Base-by-base conservation (phyloP, 768 basidiomycete genomes). In the Tricholoma sp. region DNA sequence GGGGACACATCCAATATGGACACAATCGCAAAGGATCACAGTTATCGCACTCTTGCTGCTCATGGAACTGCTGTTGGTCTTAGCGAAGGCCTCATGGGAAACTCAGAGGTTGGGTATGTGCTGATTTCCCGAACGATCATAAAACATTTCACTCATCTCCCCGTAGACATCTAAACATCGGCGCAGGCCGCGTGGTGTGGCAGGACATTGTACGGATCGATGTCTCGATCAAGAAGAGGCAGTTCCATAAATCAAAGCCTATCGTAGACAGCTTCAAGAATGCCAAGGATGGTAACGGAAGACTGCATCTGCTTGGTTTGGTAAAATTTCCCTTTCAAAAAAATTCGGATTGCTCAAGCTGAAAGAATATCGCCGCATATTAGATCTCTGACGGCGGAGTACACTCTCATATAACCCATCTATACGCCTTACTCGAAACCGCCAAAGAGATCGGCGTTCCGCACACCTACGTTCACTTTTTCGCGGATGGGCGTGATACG, bases 121-220 rank as follows among this genome's bases (percentile, higher is more conserved):
- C 55, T 35, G 59, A 54, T 18, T 18, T 14, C 55, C 18, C 14
- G 45, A 12, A 37, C 24, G 24, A 27, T 27, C 24, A 27, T 5
- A 27, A 27, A 32, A n/a, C 21, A 12, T 21, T 29, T n/a, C 29
- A 24, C 14, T 41, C 53, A 14, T 27, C 50, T 53, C 31, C 12
- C 22, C 57, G n/a, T 59, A 96, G 94, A 3, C 94, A 97, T 68
- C 74, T 97, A 59, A 98, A 98, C 72, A 92, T 95, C 62, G 94
- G 94, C 32, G 95, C 95, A 54, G 95, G 94, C 0, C 86, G 94
- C 19, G 81, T 97, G 51, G 94, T 97, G 27, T 97, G 95, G 95
- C 95, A 98, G 71, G 95, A 98, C 66, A 98, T 98, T 63, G 95
- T 97, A 65, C 84, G 87, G 61, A 97, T 97, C 66, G 94, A 98